Evolutionary conservation across 139 green algal genomes (phyloP).

Genomic region (Picochlorum sp.): DNA sequence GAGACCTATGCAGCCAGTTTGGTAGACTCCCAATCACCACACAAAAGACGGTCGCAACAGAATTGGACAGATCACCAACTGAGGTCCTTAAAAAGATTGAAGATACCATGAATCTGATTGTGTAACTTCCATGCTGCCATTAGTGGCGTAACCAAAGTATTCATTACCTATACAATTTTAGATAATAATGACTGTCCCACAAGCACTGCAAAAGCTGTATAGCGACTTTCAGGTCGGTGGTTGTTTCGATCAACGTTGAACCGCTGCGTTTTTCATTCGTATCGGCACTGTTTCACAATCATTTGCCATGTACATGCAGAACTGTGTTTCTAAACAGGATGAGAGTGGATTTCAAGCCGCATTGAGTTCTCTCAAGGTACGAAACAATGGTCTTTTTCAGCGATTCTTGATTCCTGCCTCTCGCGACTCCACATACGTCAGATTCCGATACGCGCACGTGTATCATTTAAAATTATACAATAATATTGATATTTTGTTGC

Average conservation of each 20-base stretch:
- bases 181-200: too few species aligned
- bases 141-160: too few species aligned
- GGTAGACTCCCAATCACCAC: conserved; percentile 50
- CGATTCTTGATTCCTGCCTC: too few species aligned
- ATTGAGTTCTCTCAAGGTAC: conserved; percentile 28
- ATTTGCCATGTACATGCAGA: conserved; percentile 1
- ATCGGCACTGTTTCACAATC: not conserved
- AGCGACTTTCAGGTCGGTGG: too few species aligned
- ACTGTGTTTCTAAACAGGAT: conserved; percentile 16
- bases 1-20: conserved; percentile 93
- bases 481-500: not conserved
- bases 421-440: too few species aligned
- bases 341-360: conserved; percentile 3
- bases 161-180: too few species aligned
- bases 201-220: too few species aligned
- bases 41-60: conserved; percentile 55
- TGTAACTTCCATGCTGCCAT: conserved; percentile 6
- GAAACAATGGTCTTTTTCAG: not conserved
- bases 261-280: too few species aligned
- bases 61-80: conserved; percentile 81
- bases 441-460: not conserved
- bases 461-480: not conserved
- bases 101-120: conserved; percentile 78
- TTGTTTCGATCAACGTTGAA: too few species aligned
- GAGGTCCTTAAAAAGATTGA: conserved; percentile 99